Base-by-base conservation (phyloP, 345 rosid genomes). In the Citrus reticulata region DNA sequence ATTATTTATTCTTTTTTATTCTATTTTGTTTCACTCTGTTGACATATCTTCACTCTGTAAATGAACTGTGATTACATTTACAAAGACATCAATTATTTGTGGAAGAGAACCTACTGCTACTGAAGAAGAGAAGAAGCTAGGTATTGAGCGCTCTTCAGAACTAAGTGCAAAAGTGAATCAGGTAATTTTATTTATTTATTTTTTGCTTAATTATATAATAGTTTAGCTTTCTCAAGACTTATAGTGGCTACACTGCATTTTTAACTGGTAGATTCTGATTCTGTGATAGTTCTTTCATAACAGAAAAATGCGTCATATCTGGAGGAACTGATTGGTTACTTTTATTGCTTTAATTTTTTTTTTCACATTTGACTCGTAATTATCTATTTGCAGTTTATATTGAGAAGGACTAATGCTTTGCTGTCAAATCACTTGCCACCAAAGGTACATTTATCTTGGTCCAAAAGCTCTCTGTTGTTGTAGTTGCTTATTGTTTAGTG, bases 341-440 rank as follows among this genome's bases (percentile, higher is more conserved):
- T 27, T 13, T 75, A 42, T 7, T 62, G 32, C 77, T 75, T 62
- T 30, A n/a, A 37, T 61, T 73, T 49, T 68, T 29, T 57, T 49
- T 76, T 76, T 60, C 80, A 58, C 63, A 62, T 42, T 55, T 73
- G 73, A 69, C 71, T 51, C 27, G 7, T 60, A 42, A 22, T 75
- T 60, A 65, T 64, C 51, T 74, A 61, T 61, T 80, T 89, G 89
- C 97, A 96, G 99, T 96, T 96, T 84, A 94, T 96, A 55, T 85
- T 96, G 91, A 93, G 98, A 84, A 90, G 99, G 88, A 96, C 98
- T 49, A 94, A 96, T 80, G 91, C 93, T 66, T 83, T 96, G 83
- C 86, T 96, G 75, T 96, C 99, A 78, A 94, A 96, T 90, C 99
- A 96, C 85, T 84, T 96, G 78, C 99, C 98, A 65, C 99, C 99